Base-by-base conservation (phyloP, 2,329 filamentous ascomycete genomes). In the Ceratocystis cacaofunesta region DNA sequence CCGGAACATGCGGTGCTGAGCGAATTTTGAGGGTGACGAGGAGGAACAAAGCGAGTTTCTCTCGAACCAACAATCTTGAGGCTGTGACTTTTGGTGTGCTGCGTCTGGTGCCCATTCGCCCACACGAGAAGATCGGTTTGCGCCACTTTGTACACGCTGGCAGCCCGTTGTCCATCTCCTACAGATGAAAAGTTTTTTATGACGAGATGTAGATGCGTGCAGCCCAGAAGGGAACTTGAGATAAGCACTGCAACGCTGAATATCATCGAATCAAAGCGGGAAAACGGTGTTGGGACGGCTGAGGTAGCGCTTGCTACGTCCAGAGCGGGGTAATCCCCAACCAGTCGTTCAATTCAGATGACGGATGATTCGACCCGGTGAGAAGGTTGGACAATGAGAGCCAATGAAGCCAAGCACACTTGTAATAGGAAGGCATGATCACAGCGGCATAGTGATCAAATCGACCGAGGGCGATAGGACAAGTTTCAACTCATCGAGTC, bases 111-210 rank as follows among this genome's bases (percentile, higher is more conserved):
- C 1, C 10, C 7, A 58, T 58, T 58, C 52, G 52, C 28, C 22
- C 52, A 58, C 2, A 15, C 48, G 25, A 52, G 15, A 25, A 25
- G 32, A 17, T 17, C 28, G 52, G 28, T 22, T 32, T 32, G 52
- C 52, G 52, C 52, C 52, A 58, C 52, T 30, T 32, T 58, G 25
- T 30, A 58, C 52, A 58, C 52, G 52, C 28, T 58, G 52, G 25
- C 52, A 58, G 52, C 28, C 52, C 32, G 52, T 17, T 58, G 52
- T 32, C 17, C 25, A 17, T 32, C 15, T 58, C 52, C 12, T 58
- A 58, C 15, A 30, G 52, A n/a, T 25, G 12, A 30, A 17, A 30
- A 8, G 1, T 10, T 58, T n/a, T 32, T 30, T 3, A 30, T 32
- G 52, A 30, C 12, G 52, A 58, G 25, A 17, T 17, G 17, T 6